These are phyloP conservation scores for Tinospora cordifolia DNA, from an alignment of 164 flowering plant genomes.

Conservation along the genomic window DNA sequence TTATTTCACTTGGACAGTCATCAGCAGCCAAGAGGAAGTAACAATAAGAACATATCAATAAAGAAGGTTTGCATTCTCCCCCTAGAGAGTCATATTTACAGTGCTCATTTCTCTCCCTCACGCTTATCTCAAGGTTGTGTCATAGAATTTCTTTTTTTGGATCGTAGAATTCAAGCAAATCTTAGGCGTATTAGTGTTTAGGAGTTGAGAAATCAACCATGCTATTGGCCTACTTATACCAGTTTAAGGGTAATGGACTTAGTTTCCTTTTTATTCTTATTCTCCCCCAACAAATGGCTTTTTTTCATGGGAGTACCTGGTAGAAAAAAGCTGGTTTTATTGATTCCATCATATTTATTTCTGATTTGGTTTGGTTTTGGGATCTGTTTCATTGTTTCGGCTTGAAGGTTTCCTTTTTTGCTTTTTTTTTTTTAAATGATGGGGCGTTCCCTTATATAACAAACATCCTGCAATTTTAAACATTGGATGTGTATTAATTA, in stretches of 20 bases:
- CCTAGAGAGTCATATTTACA: not conserved
- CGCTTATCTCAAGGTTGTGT: not conserved
- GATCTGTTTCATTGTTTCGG: not conserved
- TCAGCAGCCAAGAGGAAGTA: slow-evolving; percentile 17
- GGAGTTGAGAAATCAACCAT: too few relatives aligned
- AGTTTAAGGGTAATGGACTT: not conserved
- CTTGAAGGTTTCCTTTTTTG: not conserved
- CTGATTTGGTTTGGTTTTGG: not conserved
- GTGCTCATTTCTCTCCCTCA: not conserved
- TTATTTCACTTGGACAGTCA: slow-evolving; percentile 36
- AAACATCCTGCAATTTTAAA: not conserved
- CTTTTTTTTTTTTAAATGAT: not conserved
- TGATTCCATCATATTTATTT: not conserved
- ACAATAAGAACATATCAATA: not conserved
- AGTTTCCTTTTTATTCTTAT: too few relatives aligned
- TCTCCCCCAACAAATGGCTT: not conserved
- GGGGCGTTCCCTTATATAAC: not conserved
- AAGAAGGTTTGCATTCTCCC: slow-evolving; percentile 5
- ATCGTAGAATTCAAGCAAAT: not conserved
- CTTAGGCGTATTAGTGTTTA: not conserved
- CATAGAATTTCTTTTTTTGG: not conserved
- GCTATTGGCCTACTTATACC: not conserved
- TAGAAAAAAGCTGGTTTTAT: not conserved
- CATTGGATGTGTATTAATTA: not conserved
- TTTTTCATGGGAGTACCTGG: not conserved